A percentile compares a stretch with the other conserved stretches of the same genome.
Conservation (phyloP, 257 asterid genomes). For the Cruciata laevipes region DNA sequence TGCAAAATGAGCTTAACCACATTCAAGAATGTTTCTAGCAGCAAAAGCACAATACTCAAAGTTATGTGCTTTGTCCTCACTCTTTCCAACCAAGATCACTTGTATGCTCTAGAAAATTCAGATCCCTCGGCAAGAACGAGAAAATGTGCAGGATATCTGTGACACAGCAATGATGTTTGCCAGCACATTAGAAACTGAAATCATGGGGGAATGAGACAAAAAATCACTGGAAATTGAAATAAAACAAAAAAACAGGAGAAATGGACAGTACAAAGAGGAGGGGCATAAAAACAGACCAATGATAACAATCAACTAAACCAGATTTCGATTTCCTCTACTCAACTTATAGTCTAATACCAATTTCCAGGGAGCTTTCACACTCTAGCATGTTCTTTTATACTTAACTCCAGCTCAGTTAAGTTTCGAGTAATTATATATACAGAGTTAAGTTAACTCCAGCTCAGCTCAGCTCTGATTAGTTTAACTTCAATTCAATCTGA, state of each 20-base stretch:
- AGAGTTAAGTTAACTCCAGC: neutral
- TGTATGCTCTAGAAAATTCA: slow-evolving; percentile 92
- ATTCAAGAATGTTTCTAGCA: slow-evolving; percentile 5
- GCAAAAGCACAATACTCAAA: slow-evolving; percentile 14
- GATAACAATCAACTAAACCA: neutral
- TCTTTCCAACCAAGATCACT: slow-evolving; percentile 97
- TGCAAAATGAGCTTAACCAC: slow-evolving; percentile 25
- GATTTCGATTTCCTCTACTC: neutral
- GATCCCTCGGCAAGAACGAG: slow-evolving; percentile 94
- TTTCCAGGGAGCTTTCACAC: neutral
- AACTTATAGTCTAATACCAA: neutral
- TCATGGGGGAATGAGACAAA: neutral
- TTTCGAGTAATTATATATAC: neutral
- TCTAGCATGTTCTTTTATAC: neutral
- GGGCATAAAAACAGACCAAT: neutral
- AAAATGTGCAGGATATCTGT: slow-evolving; percentile 88
- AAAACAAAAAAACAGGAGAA: neutral
- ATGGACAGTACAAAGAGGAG: neutral
- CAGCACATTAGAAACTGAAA: neutral
- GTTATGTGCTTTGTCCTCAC: slow-evolving; percentile 40
- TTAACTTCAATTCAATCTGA: neutral
- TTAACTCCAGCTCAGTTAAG: neutral
- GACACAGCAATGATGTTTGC: slow-evolving; percentile 20
- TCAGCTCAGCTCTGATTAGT: neutral
- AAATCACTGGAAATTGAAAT: neutral